A percentile compares a stretch with the other conserved stretches of the same genome.
Conservation (phyloP, 345 rosid species). For the Salix dunnii region DNA sequence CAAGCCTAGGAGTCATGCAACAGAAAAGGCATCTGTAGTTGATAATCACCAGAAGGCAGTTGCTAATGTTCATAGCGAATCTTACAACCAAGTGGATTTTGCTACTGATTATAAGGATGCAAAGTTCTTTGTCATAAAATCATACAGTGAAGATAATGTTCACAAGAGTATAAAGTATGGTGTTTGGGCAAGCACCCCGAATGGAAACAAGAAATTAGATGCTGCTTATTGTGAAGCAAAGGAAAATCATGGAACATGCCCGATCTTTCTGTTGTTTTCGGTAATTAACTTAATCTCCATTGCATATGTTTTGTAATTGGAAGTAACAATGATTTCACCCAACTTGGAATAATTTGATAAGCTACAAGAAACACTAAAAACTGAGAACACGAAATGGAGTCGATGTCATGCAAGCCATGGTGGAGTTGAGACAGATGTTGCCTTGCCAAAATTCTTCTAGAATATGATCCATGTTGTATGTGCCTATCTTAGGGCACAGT, state of each 20-base stretch:
- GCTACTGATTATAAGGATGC: constrained; percentile 52
- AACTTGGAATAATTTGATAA: background rate
- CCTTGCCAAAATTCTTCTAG: background rate
- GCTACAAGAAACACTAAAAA: background rate
- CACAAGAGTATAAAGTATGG: constrained; percentile 82
- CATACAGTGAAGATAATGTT: constrained; percentile 89
- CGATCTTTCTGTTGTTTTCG: constrained; percentile 73
- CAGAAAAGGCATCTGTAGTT: constrained; percentile 13
- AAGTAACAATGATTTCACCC: background rate
- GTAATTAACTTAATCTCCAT: constrained; percentile 33
- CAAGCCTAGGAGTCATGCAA: constrained; percentile 36
- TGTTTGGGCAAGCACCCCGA: constrained; percentile 90
- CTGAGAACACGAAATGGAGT: background rate
- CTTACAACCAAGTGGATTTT: constrained; percentile 39
- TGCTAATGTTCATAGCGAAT: constrained; percentile 24
- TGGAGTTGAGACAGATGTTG: background rate
- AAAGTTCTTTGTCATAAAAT: constrained; percentile 79
- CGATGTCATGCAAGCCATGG: background rate
- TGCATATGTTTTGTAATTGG: constrained; percentile 10
- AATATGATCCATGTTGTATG: background rate
- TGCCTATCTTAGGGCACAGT: background rate
- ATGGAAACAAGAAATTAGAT: constrained; percentile 80
- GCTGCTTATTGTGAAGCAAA: constrained; percentile 72
- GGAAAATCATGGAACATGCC: constrained; percentile 47
- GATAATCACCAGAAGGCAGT: constrained; percentile 26